phyloP scores from a whole-genome alignment of 2,329 filamentous ascomycete genomes.

The Exophiala sideris region DNA sequence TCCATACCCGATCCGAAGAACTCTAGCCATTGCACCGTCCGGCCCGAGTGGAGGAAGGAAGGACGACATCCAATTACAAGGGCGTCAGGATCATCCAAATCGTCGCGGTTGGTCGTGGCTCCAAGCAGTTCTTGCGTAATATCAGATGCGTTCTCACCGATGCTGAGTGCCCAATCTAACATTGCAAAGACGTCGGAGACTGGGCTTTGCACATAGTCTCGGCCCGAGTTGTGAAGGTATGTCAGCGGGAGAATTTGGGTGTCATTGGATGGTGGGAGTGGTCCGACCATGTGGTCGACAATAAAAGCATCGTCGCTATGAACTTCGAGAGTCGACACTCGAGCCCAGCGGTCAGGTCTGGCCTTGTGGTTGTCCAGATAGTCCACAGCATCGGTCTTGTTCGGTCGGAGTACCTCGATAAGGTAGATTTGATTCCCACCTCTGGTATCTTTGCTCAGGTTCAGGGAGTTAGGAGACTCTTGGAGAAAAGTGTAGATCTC shows the following conservation, averaged over 20 bases:
- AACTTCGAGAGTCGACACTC: slow-evolving; percentile 39
- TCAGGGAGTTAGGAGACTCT: background rate
- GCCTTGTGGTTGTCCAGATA: slow-evolving; percentile 41
- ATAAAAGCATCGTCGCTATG: slow-evolving; percentile 11
- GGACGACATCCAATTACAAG: slow-evolving; percentile 18
- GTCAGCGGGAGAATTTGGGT: slow-evolving; percentile 41
- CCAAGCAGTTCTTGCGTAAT: slow-evolving; percentile 29
- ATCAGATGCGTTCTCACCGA: slow-evolving; percentile 26
- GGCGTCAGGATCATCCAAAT: slow-evolving; percentile 16
- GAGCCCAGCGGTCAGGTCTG: slow-evolving; percentile 43
- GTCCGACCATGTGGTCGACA: slow-evolving; percentile 47
- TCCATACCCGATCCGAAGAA: slow-evolving; percentile 17
- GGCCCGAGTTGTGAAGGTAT: slow-evolving; percentile 45
- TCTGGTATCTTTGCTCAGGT: background rate
- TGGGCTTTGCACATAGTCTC: slow-evolving; percentile 31
- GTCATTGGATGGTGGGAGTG: slow-evolving; percentile 42
- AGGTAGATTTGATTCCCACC: slow-evolving; percentile 47
- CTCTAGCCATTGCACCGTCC: slow-evolving; percentile 30
- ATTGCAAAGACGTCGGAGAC: slow-evolving; percentile 31
- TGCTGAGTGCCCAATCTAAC: slow-evolving; percentile 21
- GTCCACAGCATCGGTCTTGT: slow-evolving; percentile 47
- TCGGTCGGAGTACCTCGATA: slow-evolving; percentile 48
- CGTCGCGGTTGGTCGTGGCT: slow-evolving; percentile 20
- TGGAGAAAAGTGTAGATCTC: slow-evolving; percentile 17
- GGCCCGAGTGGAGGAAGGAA: slow-evolving; percentile 26